These are phyloP conservation scores for Juncus inflexus DNA, from an alignment of 176 grass and related monocot species.

Conservation along the genomic window DNA sequence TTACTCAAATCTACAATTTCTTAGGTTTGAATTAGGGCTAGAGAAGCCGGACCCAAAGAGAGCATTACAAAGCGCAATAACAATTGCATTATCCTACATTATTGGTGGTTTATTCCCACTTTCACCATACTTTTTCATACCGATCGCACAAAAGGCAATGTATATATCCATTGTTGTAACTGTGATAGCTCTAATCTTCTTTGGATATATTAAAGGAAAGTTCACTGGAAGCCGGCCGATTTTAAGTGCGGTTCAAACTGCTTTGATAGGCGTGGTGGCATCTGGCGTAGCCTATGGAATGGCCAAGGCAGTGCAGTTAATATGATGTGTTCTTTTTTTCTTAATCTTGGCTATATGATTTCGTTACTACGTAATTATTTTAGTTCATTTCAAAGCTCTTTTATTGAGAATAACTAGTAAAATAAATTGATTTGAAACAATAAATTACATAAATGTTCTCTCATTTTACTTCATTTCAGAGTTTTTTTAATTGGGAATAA, in stretches of 20 bases:
- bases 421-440: too few relatives aligned
- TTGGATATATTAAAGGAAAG: constrained; percentile 74
- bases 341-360: too few relatives aligned
- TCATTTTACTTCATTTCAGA: too few relatives aligned
- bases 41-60: constrained; percentile 83
- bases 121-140: constrained; percentile 69
- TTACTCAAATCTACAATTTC: neutral
- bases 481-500: too few relatives aligned
- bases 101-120: constrained; percentile 79
- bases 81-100: constrained; percentile 61
- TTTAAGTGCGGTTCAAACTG: constrained; percentile 63
- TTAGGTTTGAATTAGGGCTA: constrained; percentile 82
- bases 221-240: constrained; percentile 69
- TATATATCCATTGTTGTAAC: constrained; percentile 65
- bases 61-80: constrained; percentile 68
- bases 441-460: too few relatives aligned
- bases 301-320: constrained; percentile 64
- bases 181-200: constrained; percentile 55
- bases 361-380: too few relatives aligned
- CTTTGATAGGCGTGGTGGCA: constrained; percentile 69
- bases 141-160: constrained; percentile 56
- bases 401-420: too few relatives aligned
- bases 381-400: too few relatives aligned
- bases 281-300: constrained; percentile 75
- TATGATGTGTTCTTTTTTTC: constrained; percentile 10